phyloP scores from a whole-genome alignment of 257 asterid genomes.

The Rhazya stricta region DNA sequence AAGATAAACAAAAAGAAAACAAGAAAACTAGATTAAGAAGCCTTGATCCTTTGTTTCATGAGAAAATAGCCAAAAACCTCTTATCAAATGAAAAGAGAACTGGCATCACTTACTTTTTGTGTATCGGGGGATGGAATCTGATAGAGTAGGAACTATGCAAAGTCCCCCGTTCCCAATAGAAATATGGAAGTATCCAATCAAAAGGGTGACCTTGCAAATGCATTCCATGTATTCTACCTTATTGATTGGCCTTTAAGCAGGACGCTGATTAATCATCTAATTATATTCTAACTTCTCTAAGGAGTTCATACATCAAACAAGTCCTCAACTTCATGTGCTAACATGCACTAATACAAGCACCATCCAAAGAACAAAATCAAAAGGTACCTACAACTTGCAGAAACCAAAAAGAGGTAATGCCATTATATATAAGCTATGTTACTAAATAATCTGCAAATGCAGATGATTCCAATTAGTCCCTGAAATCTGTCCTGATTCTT shows the following conservation, averaged over 20 bases:
- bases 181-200: background rate
- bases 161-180: background rate
- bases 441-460: background rate
- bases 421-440: background rate
- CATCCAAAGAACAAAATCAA: background rate
- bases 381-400: background rate
- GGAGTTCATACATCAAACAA: background rate
- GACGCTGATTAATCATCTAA: background rate
- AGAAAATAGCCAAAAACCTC: background rate
- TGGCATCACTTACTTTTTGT: background rate
- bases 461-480: background rate
- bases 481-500: background rate
- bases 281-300: background rate
- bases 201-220: background rate
- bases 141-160: background rate
- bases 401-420: background rate
- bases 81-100: background rate
- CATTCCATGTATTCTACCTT: background rate
- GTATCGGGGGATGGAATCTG: background rate
- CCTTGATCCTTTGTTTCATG: background rate
- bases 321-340: background rate
- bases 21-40: background rate
- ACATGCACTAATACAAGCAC: background rate
- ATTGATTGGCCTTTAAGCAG: background rate
- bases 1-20: background rate